Percentiles rank a stretch among this genome's conserved stretches.
Conservation (phyloP, 2,329 filamentous ascomycete genomes). For the Ophiocordyceps camponoti-saundersi region DNA sequence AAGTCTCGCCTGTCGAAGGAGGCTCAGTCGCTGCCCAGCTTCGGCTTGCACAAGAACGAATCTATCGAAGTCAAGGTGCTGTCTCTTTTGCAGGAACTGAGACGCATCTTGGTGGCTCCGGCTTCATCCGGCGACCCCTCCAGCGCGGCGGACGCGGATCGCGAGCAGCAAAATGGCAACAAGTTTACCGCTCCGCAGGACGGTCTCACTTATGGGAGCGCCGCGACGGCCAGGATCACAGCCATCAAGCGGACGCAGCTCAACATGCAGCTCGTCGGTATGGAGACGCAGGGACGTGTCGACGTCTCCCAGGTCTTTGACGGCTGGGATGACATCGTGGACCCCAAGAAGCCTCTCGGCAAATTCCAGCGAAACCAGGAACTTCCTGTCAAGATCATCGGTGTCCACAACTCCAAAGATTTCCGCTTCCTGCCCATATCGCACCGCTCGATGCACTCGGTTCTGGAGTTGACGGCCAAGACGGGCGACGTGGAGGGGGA, state of each 20-base stretch:
- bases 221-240: slow-evolving; percentile 62
- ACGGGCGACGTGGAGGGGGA: slow-evolving; percentile 40
- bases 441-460: slow-evolving; percentile 64
- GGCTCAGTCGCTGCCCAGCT: slow-evolving; percentile 48
- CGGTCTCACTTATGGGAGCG: slow-evolving; percentile 56
- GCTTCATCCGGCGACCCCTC: slow-evolving; percentile 30
- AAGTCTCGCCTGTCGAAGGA: slow-evolving; percentile 63
- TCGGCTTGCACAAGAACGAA: slow-evolving; percentile 64
- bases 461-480: slow-evolving; percentile 79
- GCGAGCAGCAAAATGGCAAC: slow-evolving; percentile 17
- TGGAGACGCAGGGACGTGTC: slow-evolving; percentile 64
- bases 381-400: slow-evolving; percentile 61
- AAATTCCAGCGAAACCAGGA: slow-evolving; percentile 56
- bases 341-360: slow-evolving; percentile 62
- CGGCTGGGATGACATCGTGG: slow-evolving; percentile 67
- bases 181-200: slow-evolving; percentile 29
- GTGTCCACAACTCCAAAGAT: slow-evolving; percentile 76
- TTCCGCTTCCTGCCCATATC: slow-evolving; percentile 85
- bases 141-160: slow-evolving; percentile 21
- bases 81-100: slow-evolving; percentile 52
- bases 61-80: slow-evolving; percentile 57
- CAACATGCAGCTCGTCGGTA: slow-evolving; percentile 72
- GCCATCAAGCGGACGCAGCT: slow-evolving; percentile 83
- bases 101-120: slow-evolving; percentile 45
- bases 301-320: slow-evolving; percentile 87